Conservation (phyloP, 2,329 filamentous ascomycete genomes). For the Sordariomycetes sp. region DNA sequence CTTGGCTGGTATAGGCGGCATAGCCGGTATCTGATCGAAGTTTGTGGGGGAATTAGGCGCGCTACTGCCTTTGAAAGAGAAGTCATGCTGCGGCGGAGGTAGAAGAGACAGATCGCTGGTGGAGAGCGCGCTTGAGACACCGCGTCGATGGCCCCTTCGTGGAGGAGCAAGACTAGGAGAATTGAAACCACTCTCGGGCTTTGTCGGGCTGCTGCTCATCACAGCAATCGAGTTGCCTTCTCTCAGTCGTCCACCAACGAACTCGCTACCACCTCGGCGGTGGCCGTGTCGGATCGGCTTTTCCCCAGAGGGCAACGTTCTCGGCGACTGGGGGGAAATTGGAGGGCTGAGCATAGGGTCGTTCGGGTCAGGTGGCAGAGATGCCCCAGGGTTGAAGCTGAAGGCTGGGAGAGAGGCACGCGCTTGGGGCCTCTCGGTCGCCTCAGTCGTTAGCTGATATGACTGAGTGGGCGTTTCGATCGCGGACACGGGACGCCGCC, state of each 20-base stretch:
- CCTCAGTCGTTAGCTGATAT: slow-evolving; percentile 18
- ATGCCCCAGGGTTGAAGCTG: slow-evolving; percentile 44
- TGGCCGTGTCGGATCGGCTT: slow-evolving; percentile 62
- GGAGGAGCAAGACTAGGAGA: slow-evolving; percentile 45
- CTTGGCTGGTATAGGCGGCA: too few species aligned
- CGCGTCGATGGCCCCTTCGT: slow-evolving; percentile 62
- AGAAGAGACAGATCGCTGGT: slow-evolving; percentile 73
- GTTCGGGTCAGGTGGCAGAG: slow-evolving; percentile 20
- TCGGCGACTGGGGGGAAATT: slow-evolving; percentile 41
- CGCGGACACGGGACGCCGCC: slow-evolving; percentile 43
- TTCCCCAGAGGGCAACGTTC: slow-evolving; percentile 43
- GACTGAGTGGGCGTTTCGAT: slow-evolving; percentile 32
- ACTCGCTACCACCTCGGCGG: slow-evolving; percentile 74
- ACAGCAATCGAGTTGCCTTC: slow-evolving; percentile 48
- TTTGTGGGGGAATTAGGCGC: slow-evolving; percentile 53
- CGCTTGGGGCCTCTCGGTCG: slow-evolving; percentile 13
- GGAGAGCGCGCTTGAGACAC: slow-evolving; percentile 67
- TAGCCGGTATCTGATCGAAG: slow-evolving; percentile 19
- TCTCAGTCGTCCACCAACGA: slow-evolving; percentile 66
- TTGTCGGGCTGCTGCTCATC: slow-evolving; percentile 63
- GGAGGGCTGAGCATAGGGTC: slow-evolving; percentile 42
- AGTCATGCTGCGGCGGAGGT: slow-evolving; percentile 40
- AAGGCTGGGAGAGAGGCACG: slow-evolving; percentile 42
- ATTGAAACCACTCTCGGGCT: slow-evolving; percentile 47
- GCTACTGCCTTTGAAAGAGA: slow-evolving; percentile 47